A percentile compares a stretch with the other conserved stretches of the same genome.
Conservation (phyloP, 441 rosid genomes). For the Gossypium gossypioides region DNA sequence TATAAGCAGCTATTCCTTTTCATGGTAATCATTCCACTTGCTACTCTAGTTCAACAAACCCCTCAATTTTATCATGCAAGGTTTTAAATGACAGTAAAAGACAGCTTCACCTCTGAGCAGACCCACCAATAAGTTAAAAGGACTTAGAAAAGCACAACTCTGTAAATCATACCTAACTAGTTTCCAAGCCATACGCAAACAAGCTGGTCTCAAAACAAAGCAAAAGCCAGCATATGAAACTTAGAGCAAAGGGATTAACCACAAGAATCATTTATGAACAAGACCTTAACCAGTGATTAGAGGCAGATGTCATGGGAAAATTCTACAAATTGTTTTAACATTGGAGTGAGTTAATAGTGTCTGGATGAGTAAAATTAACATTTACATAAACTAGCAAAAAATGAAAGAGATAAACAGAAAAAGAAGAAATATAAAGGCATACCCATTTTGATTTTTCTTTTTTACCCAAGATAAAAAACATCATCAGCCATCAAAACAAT, state of each 20-base stretch:
- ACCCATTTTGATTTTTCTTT: background rate
- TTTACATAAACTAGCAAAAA: conserved; percentile 1
- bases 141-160: background rate
- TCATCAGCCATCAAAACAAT: conserved; percentile 55
- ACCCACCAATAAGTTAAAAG: background rate
- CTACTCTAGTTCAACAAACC: background rate
- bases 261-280: background rate
- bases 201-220: background rate
- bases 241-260: background rate
- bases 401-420: background rate
- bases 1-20: background rate
- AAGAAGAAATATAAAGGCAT: background rate
- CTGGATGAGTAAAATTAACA: background rate
- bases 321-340: background rate
- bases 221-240: background rate
- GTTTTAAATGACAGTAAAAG: background rate
- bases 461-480: conserved; percentile 48
- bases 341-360: background rate
- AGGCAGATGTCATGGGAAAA: background rate
- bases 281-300: background rate
- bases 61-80: background rate
- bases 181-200: background rate
- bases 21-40: background rate
- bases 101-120: background rate
- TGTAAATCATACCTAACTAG: background rate